Evolutionary conservation across 495 filamentous ascomycete species (phyloP).

Genomic region (Hyaloscypha variabilis): DNA sequence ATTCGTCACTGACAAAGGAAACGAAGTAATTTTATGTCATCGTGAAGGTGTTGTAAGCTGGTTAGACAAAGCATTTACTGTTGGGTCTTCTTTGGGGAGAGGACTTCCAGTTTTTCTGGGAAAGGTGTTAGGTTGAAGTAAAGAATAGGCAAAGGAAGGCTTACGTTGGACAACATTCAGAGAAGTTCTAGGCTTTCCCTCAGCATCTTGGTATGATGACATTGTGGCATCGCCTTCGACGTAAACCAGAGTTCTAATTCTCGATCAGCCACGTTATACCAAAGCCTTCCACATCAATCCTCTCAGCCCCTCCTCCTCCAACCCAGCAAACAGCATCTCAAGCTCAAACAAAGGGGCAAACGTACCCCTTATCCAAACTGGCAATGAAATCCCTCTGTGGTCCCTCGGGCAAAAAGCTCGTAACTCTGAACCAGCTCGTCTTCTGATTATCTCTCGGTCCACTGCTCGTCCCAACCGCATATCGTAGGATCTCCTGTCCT

Average conservation of each 20-base stretch:
- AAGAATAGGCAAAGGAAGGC: conserved; percentile 31
- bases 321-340: conserved; percentile 7
- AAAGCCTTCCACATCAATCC: conserved; percentile 5
- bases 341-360: conserved; percentile 31
- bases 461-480: conserved; percentile 61
- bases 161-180: conserved; percentile 76
- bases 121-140: background rate
- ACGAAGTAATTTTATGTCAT: background rate
- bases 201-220: conserved; percentile 59
- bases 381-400: conserved; percentile 66
- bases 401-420: conserved; percentile 62
- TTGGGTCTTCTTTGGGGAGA: conserved; percentile 42
- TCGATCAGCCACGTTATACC: background rate
- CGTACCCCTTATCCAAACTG: conserved; percentile 78
- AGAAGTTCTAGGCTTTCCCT: conserved; percentile 57
- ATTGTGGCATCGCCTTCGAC: conserved; percentile 75
- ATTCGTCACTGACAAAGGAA: background rate
- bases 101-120: conserved; percentile 62
- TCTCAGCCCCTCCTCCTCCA: background rate
- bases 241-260: conserved; percentile 41
- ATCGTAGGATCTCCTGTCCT: conserved; percentile 69
- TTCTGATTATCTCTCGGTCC: conserved; percentile 62
- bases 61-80: conserved; percentile 3
- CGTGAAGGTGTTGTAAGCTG: background rate
- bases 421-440: conserved; percentile 78